Percentiles rank a stretch among this genome's conserved stretches.
These are phyloP conservation scores for Penicillium crustosum DNA, from an alignment of 2,329 filamentous ascomycete species.

Conservation along the genomic window DNA sequence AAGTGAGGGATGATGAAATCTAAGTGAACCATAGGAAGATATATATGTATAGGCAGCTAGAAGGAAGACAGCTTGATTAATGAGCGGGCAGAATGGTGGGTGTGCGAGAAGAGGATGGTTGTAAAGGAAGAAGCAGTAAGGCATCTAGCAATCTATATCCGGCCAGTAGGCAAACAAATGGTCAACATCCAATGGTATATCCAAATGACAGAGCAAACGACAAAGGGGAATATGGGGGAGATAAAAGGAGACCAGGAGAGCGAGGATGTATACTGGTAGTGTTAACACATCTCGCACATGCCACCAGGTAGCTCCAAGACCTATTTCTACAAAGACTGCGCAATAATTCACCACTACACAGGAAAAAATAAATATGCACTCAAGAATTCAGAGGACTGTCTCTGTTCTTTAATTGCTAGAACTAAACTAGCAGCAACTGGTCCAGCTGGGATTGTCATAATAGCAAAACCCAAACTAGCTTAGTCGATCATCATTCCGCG, in stretches of 20 bases:
- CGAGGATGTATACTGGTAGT: no score
- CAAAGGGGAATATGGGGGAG: neutral
- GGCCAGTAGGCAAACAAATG: neutral
- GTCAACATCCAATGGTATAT: no score
- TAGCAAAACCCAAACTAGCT: slow-evolving; percentile 4
- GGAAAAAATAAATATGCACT: neutral
- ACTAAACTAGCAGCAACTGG: slow-evolving; percentile 22
- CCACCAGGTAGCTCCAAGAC: neutral
- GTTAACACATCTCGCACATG: neutral
- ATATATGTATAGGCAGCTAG: neutral
- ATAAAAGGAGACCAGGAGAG: no score
- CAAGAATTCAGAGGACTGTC: slow-evolving; percentile 7
- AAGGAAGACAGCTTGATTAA: neutral
- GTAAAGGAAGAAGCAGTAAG: neutral
- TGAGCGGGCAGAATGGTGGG: neutral
- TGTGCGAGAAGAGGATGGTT: neutral
- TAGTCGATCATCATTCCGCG: slow-evolving; percentile 26
- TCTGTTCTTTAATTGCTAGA: slow-evolving; percentile 21
- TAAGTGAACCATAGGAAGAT: neutral
- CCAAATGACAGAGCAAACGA: no score
- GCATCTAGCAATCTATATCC: neutral
- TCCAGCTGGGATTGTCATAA: slow-evolving; percentile 1
- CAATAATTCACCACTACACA: neutral
- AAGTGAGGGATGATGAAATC: neutral
- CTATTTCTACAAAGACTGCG: neutral